Base-by-base conservation (phyloP, 1,284 basidiomycete genomes). In the Ganoderma leucocontextum region DNA sequence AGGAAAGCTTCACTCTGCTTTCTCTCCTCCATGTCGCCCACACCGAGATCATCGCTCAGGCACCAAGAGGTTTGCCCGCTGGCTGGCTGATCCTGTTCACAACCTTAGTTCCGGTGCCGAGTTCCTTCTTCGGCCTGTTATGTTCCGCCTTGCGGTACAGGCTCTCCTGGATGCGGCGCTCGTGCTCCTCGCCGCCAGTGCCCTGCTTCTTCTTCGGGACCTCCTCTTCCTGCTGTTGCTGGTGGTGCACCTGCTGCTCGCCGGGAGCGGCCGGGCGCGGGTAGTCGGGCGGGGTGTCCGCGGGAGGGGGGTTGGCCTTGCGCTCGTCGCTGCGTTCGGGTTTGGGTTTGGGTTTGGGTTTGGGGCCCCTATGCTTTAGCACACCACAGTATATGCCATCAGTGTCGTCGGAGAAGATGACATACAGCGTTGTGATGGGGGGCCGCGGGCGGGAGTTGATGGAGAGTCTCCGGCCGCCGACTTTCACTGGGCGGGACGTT, bases 391-490 rank as follows among this genome's bases (percentile, higher is more conserved):
- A 49, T 49, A 49, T 49, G 47, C 47, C 47, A 49, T 12, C 47
- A 25, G 47, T 22, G 22, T 22, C 12, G n/a, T n/a, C 8, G 13
- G 29, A 10, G 25, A 15, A 19, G 29, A 41, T 19, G 36, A 80
- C 84, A 70, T 73, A 87, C 86, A 78, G 65, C 33, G 77, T 62
- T n/a, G 68, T 68, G 66, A 63, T 62, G 5, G 82, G 79, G 47
- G 82, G 76, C 74, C 81, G 83, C 71, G 80, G 80, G 63, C 80
- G 83, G 10, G 82, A 76, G 64, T 78, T 84, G 38, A 85, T 72
- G 19, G 90, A 91, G 60, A 88, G 82, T 33, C 90, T 86, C 41
- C 89, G 84, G 36, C 89, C 89, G 59, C 85, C 90, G 29, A 91
- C 89, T 80, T 87, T 90, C 73, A 89, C 90, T 91, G 71, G 41